Evolutionary conservation across 2,329 filamentous ascomycete genomes (phyloP).

Genomic region (Knufia petricola): DNA sequence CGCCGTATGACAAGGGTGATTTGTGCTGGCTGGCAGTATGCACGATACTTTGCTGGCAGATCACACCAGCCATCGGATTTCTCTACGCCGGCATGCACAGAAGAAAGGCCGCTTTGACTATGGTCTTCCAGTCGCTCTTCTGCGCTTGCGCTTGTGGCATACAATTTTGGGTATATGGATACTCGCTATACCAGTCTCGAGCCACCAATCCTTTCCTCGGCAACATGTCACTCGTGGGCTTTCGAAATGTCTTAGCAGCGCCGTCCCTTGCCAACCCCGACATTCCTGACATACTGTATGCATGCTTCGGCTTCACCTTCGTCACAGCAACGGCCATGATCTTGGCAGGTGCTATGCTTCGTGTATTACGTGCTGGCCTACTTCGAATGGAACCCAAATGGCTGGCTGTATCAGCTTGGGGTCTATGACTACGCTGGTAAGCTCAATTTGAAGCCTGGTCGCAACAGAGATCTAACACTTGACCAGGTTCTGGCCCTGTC

Average conservation of each 20-base stretch:
- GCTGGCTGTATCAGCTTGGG: slow-evolving; percentile 71
- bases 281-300: slow-evolving; percentile 71
- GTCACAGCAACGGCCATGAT: slow-evolving; percentile 67
- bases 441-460: background rate
- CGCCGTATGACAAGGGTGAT: slow-evolving; percentile 17
- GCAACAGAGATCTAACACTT: background rate
- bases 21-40: slow-evolving; percentile 16
- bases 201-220: slow-evolving; percentile 66
- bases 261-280: slow-evolving; percentile 64
- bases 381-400: slow-evolving; percentile 83
- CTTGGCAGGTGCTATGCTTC: slow-evolving; percentile 59
- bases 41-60: slow-evolving; percentile 17
- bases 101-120: slow-evolving; percentile 76
- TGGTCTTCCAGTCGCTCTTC: slow-evolving; percentile 79
- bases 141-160: slow-evolving; percentile 70
- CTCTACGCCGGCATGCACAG: slow-evolving; percentile 88
- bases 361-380: slow-evolving; percentile 90
- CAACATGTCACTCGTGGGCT: slow-evolving; percentile 67
- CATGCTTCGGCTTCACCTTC: slow-evolving; percentile 80
- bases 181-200: slow-evolving; percentile 73
- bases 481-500: slow-evolving; percentile 7
- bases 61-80: slow-evolving; percentile 43
- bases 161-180: slow-evolving; percentile 96
- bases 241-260: slow-evolving; percentile 62
- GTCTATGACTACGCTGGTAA: slow-evolving; percentile 68